A percentile compares a stretch with the other conserved stretches of the same genome.
phyloP scores from a whole-genome alignment of 2,329 filamentous ascomycete genomes.

The Chaetomiaceae sp. region DNA sequence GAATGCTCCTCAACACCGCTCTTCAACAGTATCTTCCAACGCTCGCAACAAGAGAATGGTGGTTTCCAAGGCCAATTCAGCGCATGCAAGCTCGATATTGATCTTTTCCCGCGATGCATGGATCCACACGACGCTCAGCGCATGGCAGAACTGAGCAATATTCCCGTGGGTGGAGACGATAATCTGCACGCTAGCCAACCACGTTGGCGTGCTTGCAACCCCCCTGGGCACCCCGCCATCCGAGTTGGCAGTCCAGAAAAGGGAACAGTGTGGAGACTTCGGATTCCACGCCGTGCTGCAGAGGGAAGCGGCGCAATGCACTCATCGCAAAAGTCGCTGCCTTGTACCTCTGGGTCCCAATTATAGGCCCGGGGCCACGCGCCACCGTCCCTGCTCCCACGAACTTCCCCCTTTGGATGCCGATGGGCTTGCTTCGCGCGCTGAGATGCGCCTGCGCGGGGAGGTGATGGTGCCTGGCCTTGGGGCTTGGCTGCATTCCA shows the following conservation, averaged over 20 bases:
- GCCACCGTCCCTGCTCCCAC: slow-evolving; percentile 12
- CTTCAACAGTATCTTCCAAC: neutral
- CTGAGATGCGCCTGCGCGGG: too few species aligned
- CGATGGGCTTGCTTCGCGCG: too few species aligned
- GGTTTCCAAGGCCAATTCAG: neutral
- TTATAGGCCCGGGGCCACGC: slow-evolving; percentile 17
- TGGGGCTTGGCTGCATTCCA: neutral
- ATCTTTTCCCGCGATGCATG: slow-evolving; percentile 4
- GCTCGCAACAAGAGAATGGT: neutral
- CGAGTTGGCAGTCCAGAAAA: too few species aligned
- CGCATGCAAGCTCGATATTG: slow-evolving; percentile 4
- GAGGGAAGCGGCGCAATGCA: neutral
- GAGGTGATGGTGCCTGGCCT: slow-evolving; percentile 7
- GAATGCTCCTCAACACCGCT: neutral
- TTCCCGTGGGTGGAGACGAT: slow-evolving; percentile 2
- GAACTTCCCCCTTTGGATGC: slow-evolving; percentile 19
- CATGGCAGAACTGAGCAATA: slow-evolving; percentile 7
- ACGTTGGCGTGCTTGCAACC: slow-evolving; percentile 1
- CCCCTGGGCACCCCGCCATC: too few species aligned
- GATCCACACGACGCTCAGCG: neutral
- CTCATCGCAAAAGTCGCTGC: slow-evolving; percentile 2
- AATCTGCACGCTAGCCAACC: slow-evolving; percentile 10
- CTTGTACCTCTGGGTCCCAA: slow-evolving; percentile 12
- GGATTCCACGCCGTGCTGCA: too few species aligned
- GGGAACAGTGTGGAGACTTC: too few species aligned